Evolutionary conservation across 2,329 filamentous ascomycete genomes (phyloP), one percentile per base, ranked within the genome.

Genomic region (Endothia cerciana): DNA sequence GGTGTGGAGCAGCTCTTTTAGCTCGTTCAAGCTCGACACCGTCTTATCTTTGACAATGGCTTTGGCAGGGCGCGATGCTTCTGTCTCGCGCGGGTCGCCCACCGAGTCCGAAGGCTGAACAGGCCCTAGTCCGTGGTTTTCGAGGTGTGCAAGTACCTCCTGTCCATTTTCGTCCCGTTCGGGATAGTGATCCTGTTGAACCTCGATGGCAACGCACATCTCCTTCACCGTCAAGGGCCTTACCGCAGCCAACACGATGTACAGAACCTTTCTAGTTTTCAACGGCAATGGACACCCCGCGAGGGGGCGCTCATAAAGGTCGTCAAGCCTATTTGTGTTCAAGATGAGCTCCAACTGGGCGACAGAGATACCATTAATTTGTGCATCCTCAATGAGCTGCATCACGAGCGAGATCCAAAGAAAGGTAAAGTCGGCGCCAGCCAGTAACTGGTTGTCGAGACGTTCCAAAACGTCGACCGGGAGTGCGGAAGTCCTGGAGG

Each of bases 371-470:
- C 49, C 49, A 33, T 25, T 17, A 5, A 55, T 33, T 15, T 55
- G 22, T 15, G 49, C 15, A 33, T 55, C 49, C 49, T 55, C 49
- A 7, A 55, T 33, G 49, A 55, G 49, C 49, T 55, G 22, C 22
- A 55, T 55, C 8, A 55, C 49, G 30, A 55, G 49, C 22, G 49
- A 55, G 22, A 55, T 55, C 49, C 49, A 55, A 1, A 55, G 49
- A 22, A 55, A 55, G 22, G 49, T 55, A 22, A 55, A 55, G 49
- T 55, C 49, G 22, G 49, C 49, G 22, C 49, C 49, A 25, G 11
- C 30, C 6, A 55, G 22, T 19, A 55, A 33, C 7, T 22, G 49
- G 22, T 55, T 33, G 22, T 55, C 49, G 22, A 55, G 49, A 25
- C 49, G 49, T 10, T 33, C 22, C 6, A 55, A 19, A 15, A 55